Base-by-base conservation (phyloP, 2,329 filamentous ascomycete genomes). In the Stemphylium vesicarium region DNA sequence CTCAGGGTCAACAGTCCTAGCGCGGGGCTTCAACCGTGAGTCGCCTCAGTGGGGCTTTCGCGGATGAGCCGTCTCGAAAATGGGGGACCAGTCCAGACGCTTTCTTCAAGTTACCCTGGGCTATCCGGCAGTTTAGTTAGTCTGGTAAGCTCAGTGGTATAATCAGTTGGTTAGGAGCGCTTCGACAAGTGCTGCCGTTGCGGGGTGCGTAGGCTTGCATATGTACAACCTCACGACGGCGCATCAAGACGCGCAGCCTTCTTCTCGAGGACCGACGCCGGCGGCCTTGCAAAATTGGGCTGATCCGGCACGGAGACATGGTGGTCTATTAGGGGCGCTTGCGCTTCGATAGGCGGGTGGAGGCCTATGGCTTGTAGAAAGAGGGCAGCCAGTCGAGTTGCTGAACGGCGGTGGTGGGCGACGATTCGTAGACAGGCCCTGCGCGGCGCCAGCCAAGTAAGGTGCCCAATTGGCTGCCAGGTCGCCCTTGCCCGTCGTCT, bases 391-490 rank as follows among this genome's bases (percentile, higher is more conserved):
- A 69, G 64, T 73, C 64, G 64, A 67, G 65, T 70, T 59, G 66
- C 64, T 61, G 54, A 50, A 63, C 38, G 46, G 62, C 49, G 38
- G 56, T 68, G 68, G 70, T 60, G 69, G 65, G 65, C 41, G 65
- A 57, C 65, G 64, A 74, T 74, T 75, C 72, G 72, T 55, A 73
- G 57, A 63, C 57, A 70, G 58, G 56, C 69, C 65, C 60, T 65
- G 68, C 59, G 60, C 62, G 63, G 63, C 69, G 63, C 54, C 58
- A 57, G 63, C 57, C 56, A 56, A 58, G 62, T 61, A 56, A 58
- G 60, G 53, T 50, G 63, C 43, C 53, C 55, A 59, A 69, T 73
- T 74, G 70, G 69, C 56, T 63, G 35, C 42, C 50, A 58, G 43
- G 53, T 39, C 53, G 40, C 62, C 63, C 62, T 62, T 69, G 57